Percentiles rank a stretch among this genome's conserved stretches.
phyloP scores from a whole-genome alignment of 1,284 basidiomycete genomes.

The Pholiota adiposa region DNA sequence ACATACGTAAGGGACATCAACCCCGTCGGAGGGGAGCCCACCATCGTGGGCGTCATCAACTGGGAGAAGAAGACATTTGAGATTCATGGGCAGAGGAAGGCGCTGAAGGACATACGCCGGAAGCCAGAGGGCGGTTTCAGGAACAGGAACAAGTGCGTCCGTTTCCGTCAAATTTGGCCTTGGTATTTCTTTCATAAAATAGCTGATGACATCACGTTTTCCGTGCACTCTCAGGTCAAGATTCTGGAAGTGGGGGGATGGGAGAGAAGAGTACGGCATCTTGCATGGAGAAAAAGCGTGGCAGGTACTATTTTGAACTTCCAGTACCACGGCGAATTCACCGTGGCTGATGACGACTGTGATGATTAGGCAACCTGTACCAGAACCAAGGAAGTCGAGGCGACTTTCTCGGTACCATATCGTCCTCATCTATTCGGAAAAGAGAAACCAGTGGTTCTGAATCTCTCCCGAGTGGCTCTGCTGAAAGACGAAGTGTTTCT shows the following conservation, averaged over 20 bases:
- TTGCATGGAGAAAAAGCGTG: conserved; percentile 43
- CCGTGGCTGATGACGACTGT: background rate
- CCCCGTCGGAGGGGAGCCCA: conserved; percentile 30
- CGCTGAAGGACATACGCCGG: conserved; percentile 40
- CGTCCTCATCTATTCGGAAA: conserved; percentile 50
- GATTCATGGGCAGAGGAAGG: conserved; percentile 41
- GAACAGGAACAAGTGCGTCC: conserved; percentile 38
- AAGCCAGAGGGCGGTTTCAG: conserved; percentile 31
- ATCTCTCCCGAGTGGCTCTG: conserved; percentile 40
- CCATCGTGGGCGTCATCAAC: conserved; percentile 45
- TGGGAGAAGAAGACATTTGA: conserved; percentile 51
- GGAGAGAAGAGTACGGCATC: conserved; percentile 47
- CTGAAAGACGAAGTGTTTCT: conserved; percentile 51
- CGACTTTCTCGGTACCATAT: conserved; percentile 42
- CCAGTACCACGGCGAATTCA: background rate
- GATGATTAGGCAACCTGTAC: conserved; percentile 16
- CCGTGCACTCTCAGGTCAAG: conserved; percentile 30
- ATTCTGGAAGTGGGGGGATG: conserved; percentile 47
- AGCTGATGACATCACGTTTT: background rate
- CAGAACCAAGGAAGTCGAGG: conserved; percentile 32
- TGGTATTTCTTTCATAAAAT: background rate
- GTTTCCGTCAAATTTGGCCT: background rate
- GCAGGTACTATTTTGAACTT: conserved; percentile 35
- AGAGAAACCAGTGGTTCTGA: conserved; percentile 38
- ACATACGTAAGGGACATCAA: conserved; percentile 49